Evolutionary conservation across 176 grass and related monocot species (phyloP), one percentile per base, ranked within the genome.

Genomic region (Hyparrhenia diplandra): DNA sequence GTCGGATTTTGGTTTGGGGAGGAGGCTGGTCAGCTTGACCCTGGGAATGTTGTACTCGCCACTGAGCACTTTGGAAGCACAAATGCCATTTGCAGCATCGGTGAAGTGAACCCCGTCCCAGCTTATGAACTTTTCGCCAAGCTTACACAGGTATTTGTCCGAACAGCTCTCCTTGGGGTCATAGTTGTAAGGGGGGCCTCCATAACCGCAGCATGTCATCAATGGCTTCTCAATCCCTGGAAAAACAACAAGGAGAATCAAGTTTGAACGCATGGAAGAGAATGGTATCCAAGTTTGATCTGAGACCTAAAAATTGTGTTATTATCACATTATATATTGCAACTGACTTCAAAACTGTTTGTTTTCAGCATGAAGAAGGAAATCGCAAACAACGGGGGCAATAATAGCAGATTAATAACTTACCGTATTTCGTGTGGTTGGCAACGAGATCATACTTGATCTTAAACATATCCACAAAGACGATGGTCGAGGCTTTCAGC

Each of bases 61-160:
- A 54, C 83, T 71, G 54, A 89, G 74, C 3, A 94, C 85, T 77
- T 92, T 90, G 31, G 85, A n/a, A n/a, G n/a, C n/a, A n/a, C n/a
- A n/a, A 3, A 94, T 76, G 18, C 61, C 59, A 24, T 92, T 97
- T 31, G 89, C 94, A 17, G 94, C 92, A 49, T 97, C 92, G 0
- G 91, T 86, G 85, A 94, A 92, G 61, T 90, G 94, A 34, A 94
- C 89, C 20, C 94, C 94, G 9, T 94, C 94, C 94, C 92, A 97
- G 59, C 92, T 97, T 69, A 97, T 92, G 70, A 90, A 90, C 77
- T 88, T 90, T 1, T 88, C 90, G n/a, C 80, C 94, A 30, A 79
- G 77, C n/a, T 80, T 76, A 27, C 94, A 97, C 6, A 84, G 69
- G 71, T 92, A 18, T 64, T 30, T 79, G 32, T 85, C 85, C 4